Percentiles rank a stretch among this genome's conserved stretches.
These are phyloP conservation scores for Candolleomyces eurysporus DNA, from an alignment of 768 basidiomycete genomes.

Conservation along the genomic window DNA sequence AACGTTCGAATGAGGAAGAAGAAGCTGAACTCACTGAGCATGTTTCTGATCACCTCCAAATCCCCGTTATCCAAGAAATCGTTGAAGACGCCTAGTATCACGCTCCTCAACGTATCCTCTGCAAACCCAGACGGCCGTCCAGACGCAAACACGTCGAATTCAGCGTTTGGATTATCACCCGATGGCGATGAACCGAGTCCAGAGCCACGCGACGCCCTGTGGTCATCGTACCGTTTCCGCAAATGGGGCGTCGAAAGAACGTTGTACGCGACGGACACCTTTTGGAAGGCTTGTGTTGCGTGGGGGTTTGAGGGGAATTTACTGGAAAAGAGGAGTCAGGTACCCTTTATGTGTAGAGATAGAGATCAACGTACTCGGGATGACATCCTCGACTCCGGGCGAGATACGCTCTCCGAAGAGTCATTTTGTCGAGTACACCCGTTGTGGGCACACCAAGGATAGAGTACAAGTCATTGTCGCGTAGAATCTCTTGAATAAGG, in stretches of 20 bases:
- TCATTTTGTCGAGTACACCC: constrained; percentile 51
- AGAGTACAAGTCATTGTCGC: constrained; percentile 65
- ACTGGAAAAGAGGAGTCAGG: constrained; percentile 32
- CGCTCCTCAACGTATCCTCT: constrained; percentile 77
- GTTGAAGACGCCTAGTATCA: constrained; percentile 70
- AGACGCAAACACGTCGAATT: constrained; percentile 54
- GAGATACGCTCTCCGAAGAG: constrained; percentile 75
- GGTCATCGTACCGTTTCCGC: constrained; percentile 64
- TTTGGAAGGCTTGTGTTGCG: constrained; percentile 84
- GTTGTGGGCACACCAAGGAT: constrained; percentile 65
- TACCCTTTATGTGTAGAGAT: background rate
- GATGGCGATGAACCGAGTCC: background rate
- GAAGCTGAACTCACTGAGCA: constrained; percentile 56
- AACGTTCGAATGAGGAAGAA: background rate
- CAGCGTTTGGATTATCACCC: background rate
- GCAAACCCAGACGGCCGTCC: constrained; percentile 54
- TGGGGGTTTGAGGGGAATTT: constrained; percentile 78
- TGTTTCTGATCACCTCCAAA: constrained; percentile 75
- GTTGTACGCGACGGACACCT: constrained; percentile 80
- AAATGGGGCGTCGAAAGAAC: constrained; percentile 73
- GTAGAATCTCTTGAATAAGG: constrained; percentile 52
- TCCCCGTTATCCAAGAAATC: constrained; percentile 81
- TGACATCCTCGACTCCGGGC: constrained; percentile 74
- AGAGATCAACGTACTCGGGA: constrained; percentile 67
- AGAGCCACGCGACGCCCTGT: constrained; percentile 11